Evolutionary conservation across 164 flowering plant species (phyloP), one percentile per base, ranked within the genome.

Genomic region (Stephania japonica): DNA sequence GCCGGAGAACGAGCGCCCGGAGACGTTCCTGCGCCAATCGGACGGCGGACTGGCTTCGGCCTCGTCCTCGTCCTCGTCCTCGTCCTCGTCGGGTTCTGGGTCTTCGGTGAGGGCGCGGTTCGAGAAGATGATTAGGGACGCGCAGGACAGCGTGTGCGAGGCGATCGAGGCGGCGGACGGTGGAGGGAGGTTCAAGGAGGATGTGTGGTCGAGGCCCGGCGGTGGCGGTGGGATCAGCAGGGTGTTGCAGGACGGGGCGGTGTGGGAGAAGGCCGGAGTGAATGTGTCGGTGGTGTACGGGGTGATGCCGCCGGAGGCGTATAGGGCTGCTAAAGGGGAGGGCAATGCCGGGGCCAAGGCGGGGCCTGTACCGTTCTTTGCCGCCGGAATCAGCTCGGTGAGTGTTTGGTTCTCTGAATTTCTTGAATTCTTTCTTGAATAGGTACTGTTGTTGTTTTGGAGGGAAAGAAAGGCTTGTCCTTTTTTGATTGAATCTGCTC

Each of bases 241-340:
- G 70, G 98, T 95, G 2, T 82, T 95, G 81, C 98, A 93, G 77
- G 94, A 91, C 27, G 99, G 98, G 0, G 80, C 73, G 18, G 90
- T 93, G 75, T 95, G 88, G 88, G 99, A 95, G 86, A 95, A 95
- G 74, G 99, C 98, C 5, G 98, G 98, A 0, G 99, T 95, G 26
- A 95, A 95, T 83, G 93, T 93, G 6, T 91, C 94, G 1, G 99
- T 95, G 68, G 99, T 95, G 8, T 95, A 95, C 71, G 99, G 99
- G 1, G 80, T 87, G 26, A 95, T 95, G 99, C 99, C 99, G 3
- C 97, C 99, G 7, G 99, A 95, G 42, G 99, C 99, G 27, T 95
- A 95, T 72, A 77, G 99, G 21, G 98, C 99, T 70, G 98, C 99
- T 24, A 91, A 86, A 50, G 86, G 83, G 50, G 87, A 82, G 18